Base-by-base conservation (phyloP, 192 early-diverging fungal species). In the Mycoemilia scoparia region DNA sequence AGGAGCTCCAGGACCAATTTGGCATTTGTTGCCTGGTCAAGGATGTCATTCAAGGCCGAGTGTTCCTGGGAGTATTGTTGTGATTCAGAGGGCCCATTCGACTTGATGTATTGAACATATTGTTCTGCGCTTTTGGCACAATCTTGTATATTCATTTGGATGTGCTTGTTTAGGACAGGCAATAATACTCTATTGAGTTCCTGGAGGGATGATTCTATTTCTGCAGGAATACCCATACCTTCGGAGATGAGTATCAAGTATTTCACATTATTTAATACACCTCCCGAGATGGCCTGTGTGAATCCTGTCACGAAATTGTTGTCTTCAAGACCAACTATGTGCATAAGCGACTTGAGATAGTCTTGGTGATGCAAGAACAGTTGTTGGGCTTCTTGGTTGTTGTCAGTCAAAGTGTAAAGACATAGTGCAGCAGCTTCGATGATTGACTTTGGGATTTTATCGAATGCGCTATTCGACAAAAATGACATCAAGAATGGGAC, bases 331-430 rank as follows among this genome's bases (percentile, higher is more conserved):
- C 46, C 54, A 9, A 74, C 43, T 14, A 71, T 56, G 16, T 51
- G 51, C 37, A 61, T 53, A 18, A 83, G 53, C 11, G 48, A 52
- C 9, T 52, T 43, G 7, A 71, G 51, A 8, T 71, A 70, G 35
- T 64, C 61, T 4, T 64, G 54, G 39, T 73, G 72, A 11, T 51
- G 43, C 18, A 64, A 43, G 51, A 83, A 71, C 3, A 69, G 45
- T 16, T 64, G 54, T 28, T 71, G 46, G 21, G 70, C 64, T 3
- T 64, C 60, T 8, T 51, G 39, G 41, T 85, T 84, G 11, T 79
- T 78, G 32, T 87, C 84, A 0, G 83, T 80, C 26, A 92, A 56
- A 3, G 82, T 82, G 43, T 80, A 74, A 9, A 92, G 58, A 26
- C 75, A 82, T 58, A 87, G 84, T 5, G 66, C 82, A 18, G 64